Evolutionary conservation across 148 eudicot genomes (phyloP).

Genomic region (Linanthus parryae): DNA sequence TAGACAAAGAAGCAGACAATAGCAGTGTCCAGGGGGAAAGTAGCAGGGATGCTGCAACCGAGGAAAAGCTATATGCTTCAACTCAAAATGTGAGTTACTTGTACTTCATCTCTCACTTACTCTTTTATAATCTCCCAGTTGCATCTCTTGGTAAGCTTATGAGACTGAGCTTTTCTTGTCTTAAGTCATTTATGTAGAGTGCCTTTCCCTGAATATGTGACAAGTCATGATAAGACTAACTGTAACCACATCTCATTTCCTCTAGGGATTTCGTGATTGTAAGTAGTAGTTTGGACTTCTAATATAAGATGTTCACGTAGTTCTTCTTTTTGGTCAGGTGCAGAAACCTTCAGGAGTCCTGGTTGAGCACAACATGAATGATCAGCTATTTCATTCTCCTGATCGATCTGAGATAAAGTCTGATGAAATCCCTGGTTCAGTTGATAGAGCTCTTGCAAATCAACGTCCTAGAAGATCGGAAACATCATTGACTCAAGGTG

Average conservation of each 20-base stretch:
- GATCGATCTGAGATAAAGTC: conserved; percentile 26
- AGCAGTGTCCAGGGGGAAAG: too few relatives aligned
- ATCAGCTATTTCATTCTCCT: conserved; percentile 38
- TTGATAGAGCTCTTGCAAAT: conserved; percentile 26
- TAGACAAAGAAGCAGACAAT: conserved; percentile 10
- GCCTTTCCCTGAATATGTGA: too few relatives aligned
- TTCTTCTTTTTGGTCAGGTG: conserved; percentile 18
- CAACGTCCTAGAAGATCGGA: conserved; percentile 26
- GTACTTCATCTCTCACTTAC: not conserved
- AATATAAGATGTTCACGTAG: too few relatives aligned
- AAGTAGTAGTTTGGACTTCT: too few relatives aligned
- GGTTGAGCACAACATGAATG: conserved; percentile 40
- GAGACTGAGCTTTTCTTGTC: too few relatives aligned
- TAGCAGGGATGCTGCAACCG: conserved; percentile 15
- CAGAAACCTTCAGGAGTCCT: conserved; percentile 49
- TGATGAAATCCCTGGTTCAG: conserved; percentile 17
- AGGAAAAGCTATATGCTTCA: conserved; percentile 18
- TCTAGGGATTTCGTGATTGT: too few relatives aligned
- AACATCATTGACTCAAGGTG: conserved; percentile 19
- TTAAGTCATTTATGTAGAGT: too few relatives aligned
- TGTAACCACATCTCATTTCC: too few relatives aligned
- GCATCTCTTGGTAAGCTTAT: too few relatives aligned
- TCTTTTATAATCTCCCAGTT: too few relatives aligned
- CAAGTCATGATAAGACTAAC: too few relatives aligned
- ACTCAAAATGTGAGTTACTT: conserved; percentile 35